phyloP scores from a whole-genome alignment of 2,329 filamentous ascomycete species.

The Sordariomycetes sp. region DNA sequence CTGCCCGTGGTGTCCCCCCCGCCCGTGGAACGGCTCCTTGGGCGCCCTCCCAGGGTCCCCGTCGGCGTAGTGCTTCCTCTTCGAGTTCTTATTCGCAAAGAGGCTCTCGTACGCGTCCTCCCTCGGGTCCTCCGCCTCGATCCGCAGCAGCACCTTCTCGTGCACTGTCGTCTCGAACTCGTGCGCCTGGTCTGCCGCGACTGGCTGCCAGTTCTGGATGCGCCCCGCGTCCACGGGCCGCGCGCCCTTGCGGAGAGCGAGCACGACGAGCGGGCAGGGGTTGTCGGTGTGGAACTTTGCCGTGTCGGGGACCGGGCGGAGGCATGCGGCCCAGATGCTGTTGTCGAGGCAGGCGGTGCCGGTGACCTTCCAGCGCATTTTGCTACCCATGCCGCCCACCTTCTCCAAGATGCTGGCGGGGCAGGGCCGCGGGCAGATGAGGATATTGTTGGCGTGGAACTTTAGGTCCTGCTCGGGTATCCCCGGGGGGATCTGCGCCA shows the following conservation, averaged over 20 bases:
- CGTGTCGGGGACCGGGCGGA: slow-evolving; percentile 57
- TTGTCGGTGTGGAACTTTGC: slow-evolving; percentile 70
- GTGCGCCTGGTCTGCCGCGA: slow-evolving; percentile 56
- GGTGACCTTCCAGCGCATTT: slow-evolving; percentile 72
- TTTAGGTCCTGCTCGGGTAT: slow-evolving; percentile 60
- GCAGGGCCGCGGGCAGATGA: slow-evolving; percentile 72
- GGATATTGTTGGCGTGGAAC: slow-evolving; percentile 75
- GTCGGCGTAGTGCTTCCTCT: slow-evolving; percentile 47
- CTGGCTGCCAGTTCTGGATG: slow-evolving; percentile 73
- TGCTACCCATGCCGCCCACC: slow-evolving; percentile 75
- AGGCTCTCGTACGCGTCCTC: slow-evolving; percentile 52
- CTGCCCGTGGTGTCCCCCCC: slow-evolving; percentile 17
- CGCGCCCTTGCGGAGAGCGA: slow-evolving; percentile 64
- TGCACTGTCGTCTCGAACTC: slow-evolving; percentile 73
- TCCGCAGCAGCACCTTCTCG: slow-evolving; percentile 71
- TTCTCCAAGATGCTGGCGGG: slow-evolving; percentile 62
- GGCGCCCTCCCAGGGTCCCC: slow-evolving; percentile 4
- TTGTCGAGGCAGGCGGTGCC: slow-evolving; percentile 64
- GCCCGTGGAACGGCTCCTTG: slow-evolving; percentile 7
- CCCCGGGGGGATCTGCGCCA: slow-evolving; percentile 51
- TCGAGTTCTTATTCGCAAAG: slow-evolving; percentile 45
- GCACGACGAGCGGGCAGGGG: slow-evolving; percentile 62
- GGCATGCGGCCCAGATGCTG: slow-evolving; percentile 74
- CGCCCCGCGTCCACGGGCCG: slow-evolving; percentile 67
- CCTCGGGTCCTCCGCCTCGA: slow-evolving; percentile 56